Evolutionary conservation across 768 basidiomycete genomes (phyloP).

Genomic region (Solioccasus polychromus): DNA sequence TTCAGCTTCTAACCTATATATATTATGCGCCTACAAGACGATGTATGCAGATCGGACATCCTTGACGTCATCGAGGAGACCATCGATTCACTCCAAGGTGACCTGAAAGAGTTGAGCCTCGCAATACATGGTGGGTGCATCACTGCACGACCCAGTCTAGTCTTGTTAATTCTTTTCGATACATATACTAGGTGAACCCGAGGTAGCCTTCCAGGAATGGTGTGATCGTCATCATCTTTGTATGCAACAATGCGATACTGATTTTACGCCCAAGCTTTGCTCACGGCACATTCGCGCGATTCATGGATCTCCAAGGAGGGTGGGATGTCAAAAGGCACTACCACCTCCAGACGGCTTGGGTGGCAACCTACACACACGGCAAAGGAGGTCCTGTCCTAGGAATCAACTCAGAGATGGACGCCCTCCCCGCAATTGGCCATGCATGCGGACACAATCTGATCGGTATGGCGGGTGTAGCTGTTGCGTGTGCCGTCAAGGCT

Average conservation of each 20-base stretch:
- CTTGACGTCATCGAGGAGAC: slow-evolving; percentile 55
- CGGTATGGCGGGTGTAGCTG: slow-evolving; percentile 69
- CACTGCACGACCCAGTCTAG: too few species aligned
- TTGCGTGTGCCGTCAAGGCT: slow-evolving; percentile 65
- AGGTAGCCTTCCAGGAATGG: slow-evolving; percentile 67
- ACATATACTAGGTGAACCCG: slow-evolving; percentile 57
- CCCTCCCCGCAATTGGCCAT: slow-evolving; percentile 57
- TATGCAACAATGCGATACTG: not conserved
- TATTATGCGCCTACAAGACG: slow-evolving; percentile 19
- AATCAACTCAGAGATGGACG: slow-evolving; percentile 50
- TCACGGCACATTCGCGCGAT: slow-evolving; percentile 65
- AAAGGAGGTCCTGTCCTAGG: slow-evolving; percentile 69
- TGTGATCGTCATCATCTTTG: slow-evolving; percentile 29
- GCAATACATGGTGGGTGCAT: slow-evolving; percentile 61
- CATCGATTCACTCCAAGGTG: slow-evolving; percentile 50
- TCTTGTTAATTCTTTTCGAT: too few species aligned
- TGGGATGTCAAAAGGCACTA: slow-evolving; percentile 63
- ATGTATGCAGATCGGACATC: slow-evolving; percentile 56
- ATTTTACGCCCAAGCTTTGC: slow-evolving; percentile 48
- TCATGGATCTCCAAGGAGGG: slow-evolving; percentile 63
- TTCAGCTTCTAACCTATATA: slow-evolving; percentile 42
- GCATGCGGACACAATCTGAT: slow-evolving; percentile 86
- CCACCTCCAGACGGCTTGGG: slow-evolving; percentile 73
- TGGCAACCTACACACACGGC: slow-evolving; percentile 63
- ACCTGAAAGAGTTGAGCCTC: slow-evolving; percentile 61